Percentiles rank a stretch among this genome's conserved stretches.
Evolutionary conservation across 2,329 filamentous ascomycete genomes (phyloP).

Genomic region (Bipolaris zeicola): DNA sequence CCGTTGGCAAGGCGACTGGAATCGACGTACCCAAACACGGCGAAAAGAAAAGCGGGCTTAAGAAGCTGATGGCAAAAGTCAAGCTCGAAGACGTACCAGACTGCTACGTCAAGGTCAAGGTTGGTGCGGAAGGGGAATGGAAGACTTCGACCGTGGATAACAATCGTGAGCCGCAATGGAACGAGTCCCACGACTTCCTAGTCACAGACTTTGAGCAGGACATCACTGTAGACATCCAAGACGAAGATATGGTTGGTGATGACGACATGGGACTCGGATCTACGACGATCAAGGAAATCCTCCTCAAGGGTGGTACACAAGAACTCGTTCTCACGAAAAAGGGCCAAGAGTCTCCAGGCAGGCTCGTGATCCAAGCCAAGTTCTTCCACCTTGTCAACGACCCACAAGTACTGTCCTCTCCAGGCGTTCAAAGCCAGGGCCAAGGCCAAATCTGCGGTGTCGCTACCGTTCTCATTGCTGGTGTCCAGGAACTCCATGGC

Average conservation of each 20-base stretch:
- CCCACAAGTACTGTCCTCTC: constrained; percentile 38
- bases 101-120: constrained; percentile 53
- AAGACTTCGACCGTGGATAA: constrained; percentile 53
- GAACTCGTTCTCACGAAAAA: constrained; percentile 50
- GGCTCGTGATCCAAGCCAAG: constrained; percentile 47
- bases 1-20: constrained; percentile 50
- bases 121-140: constrained; percentile 55
- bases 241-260: constrained; percentile 52
- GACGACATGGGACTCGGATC: constrained; percentile 54
- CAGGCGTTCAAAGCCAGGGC: constrained; percentile 26
- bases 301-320: constrained; percentile 51
- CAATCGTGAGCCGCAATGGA: constrained; percentile 53
- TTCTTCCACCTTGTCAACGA: constrained; percentile 53
- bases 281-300: constrained; percentile 51
- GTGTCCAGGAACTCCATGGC: constrained; percentile 51
- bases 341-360: constrained; percentile 46
- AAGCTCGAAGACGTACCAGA: constrained; percentile 54
- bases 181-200: constrained; percentile 57
- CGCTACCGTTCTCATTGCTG: constrained; percentile 53
- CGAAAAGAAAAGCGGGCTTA: constrained; percentile 43
- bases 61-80: constrained; percentile 51
- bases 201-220: constrained; percentile 54
- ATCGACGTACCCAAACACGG: constrained; percentile 47
- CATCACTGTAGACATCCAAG: constrained; percentile 52
- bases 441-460: constrained; percentile 48